Evolutionary conservation across 2,329 filamentous ascomycete genomes (phyloP).

Genomic region (Nothophaeocryptopus gaeumannii): DNA sequence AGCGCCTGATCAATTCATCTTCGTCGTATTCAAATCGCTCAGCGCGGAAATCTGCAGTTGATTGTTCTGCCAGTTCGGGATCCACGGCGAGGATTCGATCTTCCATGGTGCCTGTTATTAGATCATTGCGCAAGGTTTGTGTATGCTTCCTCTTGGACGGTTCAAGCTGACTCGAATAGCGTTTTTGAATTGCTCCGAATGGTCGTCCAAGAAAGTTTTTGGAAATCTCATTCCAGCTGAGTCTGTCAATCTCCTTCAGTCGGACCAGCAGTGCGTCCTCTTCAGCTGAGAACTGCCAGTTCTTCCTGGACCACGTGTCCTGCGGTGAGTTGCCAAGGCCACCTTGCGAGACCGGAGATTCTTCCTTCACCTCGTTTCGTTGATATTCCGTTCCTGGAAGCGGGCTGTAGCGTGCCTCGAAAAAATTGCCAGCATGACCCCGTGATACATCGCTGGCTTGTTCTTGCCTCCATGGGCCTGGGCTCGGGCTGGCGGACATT

Average conservation of each 20-base stretch:
- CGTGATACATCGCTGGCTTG: slow-evolving; percentile 29
- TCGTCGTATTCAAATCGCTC: too few relatives aligned
- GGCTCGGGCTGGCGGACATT: slow-evolving; percentile 2
- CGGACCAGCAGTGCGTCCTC: slow-evolving; percentile 14
- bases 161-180: slow-evolving; percentile 22
- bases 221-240: slow-evolving; percentile 10
- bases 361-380: neutral
- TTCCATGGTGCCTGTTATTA: too few relatives aligned
- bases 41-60: too few relatives aligned
- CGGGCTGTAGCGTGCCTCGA: slow-evolving; percentile 23
- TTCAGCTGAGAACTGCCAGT: slow-evolving; percentile 3
- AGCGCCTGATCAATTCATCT: too few relatives aligned
- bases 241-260: slow-evolving; percentile 10
- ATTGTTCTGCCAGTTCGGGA: too few relatives aligned
- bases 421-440: slow-evolving; percentile 11
- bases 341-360: too few relatives aligned
- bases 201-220: slow-evolving; percentile 1
- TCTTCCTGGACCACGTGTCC: neutral
- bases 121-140: too few relatives aligned
- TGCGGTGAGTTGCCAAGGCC: neutral
- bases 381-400: slow-evolving; percentile 5
- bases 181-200: slow-evolving; percentile 14
- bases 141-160: neutral
- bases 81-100: too few relatives aligned
- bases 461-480: slow-evolving; percentile 30